A percentile compares a stretch with the other conserved stretches of the same genome.
Conservation (phyloP, 2,329 filamentous ascomycete genomes). For the Stagonosporopsis cucurbitacearum region DNA sequence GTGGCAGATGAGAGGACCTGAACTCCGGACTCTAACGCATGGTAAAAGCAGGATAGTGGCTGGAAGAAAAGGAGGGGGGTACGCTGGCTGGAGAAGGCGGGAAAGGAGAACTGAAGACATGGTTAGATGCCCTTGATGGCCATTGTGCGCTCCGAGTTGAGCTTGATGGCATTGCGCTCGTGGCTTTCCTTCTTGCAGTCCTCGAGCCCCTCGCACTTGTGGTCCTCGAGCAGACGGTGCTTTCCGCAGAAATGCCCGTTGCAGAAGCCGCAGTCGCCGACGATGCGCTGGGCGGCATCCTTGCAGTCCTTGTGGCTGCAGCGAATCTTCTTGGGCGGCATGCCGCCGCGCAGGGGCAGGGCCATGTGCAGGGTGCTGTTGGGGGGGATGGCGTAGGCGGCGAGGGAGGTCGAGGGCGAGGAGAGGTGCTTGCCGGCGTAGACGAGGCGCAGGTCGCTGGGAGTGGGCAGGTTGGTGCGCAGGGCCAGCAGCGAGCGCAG, state of each 20-base stretch:
- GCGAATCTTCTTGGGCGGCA: constrained; percentile 76
- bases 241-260: constrained; percentile 92
- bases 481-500: constrained; percentile 64
- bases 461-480: constrained; percentile 59
- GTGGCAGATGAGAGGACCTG: neutral
- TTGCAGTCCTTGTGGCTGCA: constrained; percentile 92
- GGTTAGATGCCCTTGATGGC: constrained; percentile 90
- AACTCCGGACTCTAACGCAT: constrained; percentile 12
- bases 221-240: constrained; percentile 91
- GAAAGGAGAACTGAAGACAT: no score
- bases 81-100: constrained; percentile 15
- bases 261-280: constrained; percentile 96
- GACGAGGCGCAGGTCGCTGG: constrained; percentile 61
- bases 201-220: constrained; percentile 91
- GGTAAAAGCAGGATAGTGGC: constrained; percentile 10
- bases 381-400: constrained; percentile 56
- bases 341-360: constrained; percentile 62
- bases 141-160: constrained; percentile 90
- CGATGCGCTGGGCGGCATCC: constrained; percentile 85
- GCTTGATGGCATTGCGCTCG: constrained; percentile 88
- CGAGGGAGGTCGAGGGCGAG: constrained; percentile 51
- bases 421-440: constrained; percentile 64
- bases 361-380: constrained; percentile 62
- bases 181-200: constrained; percentile 98
- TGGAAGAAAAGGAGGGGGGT: neutral